Percentiles rank a stretch among this genome's conserved stretches.
Evolutionary conservation across 306 rosid genomes (phyloP).

Genomic region (Vigna angularis): DNA sequence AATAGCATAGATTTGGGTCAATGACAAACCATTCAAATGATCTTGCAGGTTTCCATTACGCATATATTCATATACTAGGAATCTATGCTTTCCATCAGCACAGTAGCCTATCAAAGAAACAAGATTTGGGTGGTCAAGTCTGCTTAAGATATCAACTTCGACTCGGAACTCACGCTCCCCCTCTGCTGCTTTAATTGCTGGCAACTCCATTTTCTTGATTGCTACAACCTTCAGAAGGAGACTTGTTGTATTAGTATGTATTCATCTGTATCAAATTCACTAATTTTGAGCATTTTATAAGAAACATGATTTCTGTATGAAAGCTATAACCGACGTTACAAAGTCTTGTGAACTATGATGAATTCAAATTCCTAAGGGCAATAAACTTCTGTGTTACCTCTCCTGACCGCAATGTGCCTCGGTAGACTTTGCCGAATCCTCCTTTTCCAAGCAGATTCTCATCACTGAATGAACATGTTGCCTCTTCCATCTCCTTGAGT

Average conservation of each 20-base stretch:
- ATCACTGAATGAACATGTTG: slow-evolving; percentile 87
- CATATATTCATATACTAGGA: slow-evolving; percentile 89
- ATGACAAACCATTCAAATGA: slow-evolving; percentile 77
- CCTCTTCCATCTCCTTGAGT: slow-evolving; percentile 93
- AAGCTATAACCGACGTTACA: slow-evolving; percentile 9
- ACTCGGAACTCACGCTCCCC: slow-evolving; percentile 94
- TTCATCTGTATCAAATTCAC: slow-evolving; percentile 32
- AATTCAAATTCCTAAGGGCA: slow-evolving; percentile 23
- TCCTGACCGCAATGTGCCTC: slow-evolving; percentile 77
- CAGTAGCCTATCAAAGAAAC: slow-evolving; percentile 92
- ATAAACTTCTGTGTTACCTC: slow-evolving; percentile 60
- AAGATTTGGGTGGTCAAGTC: slow-evolving; percentile 94
- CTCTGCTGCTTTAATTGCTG: slow-evolving; percentile 78
- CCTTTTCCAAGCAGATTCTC: slow-evolving; percentile 89
- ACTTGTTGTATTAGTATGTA: slow-evolving; percentile 43
- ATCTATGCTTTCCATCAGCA: slow-evolving; percentile 94
- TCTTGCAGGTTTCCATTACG: slow-evolving; percentile 92
- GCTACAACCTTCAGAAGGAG: slow-evolving; percentile 74
- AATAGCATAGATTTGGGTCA: slow-evolving; percentile 27
- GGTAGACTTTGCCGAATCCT: slow-evolving; percentile 91
- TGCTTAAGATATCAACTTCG: slow-evolving; percentile 93
- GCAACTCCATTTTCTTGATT: slow-evolving; percentile 92
- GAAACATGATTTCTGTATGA: slow-evolving; percentile 12
- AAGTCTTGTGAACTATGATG: slow-evolving; percentile 29
- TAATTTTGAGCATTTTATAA: slow-evolving; percentile 27